Evolutionary conservation across 352 stramenopile genomes (phyloP).

Genomic region (Aphanomyces cochlioides): DNA sequence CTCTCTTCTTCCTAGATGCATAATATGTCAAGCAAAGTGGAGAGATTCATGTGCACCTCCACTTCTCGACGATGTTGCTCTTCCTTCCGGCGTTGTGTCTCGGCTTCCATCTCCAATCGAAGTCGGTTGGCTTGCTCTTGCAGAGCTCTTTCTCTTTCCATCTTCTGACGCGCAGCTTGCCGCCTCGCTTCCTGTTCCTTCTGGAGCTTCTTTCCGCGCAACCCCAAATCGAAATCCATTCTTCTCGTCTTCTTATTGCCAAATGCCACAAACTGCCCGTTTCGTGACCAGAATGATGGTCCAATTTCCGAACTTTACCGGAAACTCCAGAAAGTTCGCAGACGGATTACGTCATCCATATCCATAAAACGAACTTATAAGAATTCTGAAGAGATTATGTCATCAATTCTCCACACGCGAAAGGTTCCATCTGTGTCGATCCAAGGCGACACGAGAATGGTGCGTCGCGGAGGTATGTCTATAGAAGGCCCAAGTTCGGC

Average conservation of each 20-base stretch:
- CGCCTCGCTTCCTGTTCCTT: conserved; percentile 27
- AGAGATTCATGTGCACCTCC: conserved; percentile 48
- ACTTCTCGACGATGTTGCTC: conserved; percentile 51
- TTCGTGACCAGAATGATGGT: not conserved
- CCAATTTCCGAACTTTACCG: not conserved
- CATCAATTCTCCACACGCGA: too few species aligned
- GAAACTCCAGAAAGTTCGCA: not conserved
- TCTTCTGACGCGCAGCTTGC: conserved; percentile 23
- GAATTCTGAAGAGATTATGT: not conserved
- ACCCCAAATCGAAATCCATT: conserved; percentile 29
- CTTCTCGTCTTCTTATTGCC: not conserved
- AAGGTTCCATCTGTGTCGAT: too few species aligned
- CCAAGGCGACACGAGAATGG: too few species aligned
- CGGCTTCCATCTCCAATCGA: conserved; percentile 11
- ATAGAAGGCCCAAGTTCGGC: too few species aligned
- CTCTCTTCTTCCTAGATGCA: conserved; percentile 42
- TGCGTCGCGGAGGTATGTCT: too few species aligned
- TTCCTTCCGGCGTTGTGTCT: conserved; percentile 32
- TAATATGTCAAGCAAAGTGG: conserved; percentile 24
- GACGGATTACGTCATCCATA: not conserved
- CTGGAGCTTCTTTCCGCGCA: conserved; percentile 18
- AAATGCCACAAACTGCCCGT: not conserved
- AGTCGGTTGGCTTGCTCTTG: conserved; percentile 16
- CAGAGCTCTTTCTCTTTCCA: conserved; percentile 13
- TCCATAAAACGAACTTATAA: not conserved